Percentiles rank a stretch among this genome's conserved stretches.
Evolutionary conservation across 495 filamentous ascomycete species (phyloP).

Genomic region (Xylaria bambusicola): DNA sequence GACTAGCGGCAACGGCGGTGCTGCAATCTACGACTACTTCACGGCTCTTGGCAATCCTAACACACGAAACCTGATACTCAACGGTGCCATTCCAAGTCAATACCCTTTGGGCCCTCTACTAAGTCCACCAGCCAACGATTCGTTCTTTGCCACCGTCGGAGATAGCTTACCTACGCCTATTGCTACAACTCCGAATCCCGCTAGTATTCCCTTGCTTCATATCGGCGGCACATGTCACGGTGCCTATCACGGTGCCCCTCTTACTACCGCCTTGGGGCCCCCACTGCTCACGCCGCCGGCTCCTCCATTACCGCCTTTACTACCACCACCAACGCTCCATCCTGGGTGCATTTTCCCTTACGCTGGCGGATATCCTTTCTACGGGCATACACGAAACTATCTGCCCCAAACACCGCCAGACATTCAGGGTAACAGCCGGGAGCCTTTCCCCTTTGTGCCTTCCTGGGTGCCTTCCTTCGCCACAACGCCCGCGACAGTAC

Average conservation of each 20-base stretch:
- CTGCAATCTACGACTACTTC: background rate
- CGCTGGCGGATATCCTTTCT: background rate
- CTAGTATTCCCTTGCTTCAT: background rate
- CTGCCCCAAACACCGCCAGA: background rate
- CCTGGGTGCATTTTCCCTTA: background rate
- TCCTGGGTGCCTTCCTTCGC: background rate
- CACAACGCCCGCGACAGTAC: background rate
- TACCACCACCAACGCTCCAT: background rate
- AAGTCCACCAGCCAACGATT: background rate
- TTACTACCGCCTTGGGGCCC: background rate
- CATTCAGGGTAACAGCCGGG: background rate
- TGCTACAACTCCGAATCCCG: background rate
- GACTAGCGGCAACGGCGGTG: background rate
- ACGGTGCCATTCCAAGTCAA: background rate
- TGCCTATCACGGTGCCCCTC: background rate
- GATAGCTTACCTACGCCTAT: conserved; percentile 6
- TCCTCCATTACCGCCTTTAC: background rate
- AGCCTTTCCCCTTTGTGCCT: background rate
- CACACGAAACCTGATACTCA: background rate
- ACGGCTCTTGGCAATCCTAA: background rate
- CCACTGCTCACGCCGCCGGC: background rate
- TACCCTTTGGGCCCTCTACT: conserved; percentile 6
- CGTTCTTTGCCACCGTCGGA: conserved; percentile 12
- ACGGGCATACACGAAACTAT: background rate
- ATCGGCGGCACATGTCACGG: background rate